Conservation (phyloP, 2,329 filamentous ascomycete species). For the Stachybotrys chartarum region DNA sequence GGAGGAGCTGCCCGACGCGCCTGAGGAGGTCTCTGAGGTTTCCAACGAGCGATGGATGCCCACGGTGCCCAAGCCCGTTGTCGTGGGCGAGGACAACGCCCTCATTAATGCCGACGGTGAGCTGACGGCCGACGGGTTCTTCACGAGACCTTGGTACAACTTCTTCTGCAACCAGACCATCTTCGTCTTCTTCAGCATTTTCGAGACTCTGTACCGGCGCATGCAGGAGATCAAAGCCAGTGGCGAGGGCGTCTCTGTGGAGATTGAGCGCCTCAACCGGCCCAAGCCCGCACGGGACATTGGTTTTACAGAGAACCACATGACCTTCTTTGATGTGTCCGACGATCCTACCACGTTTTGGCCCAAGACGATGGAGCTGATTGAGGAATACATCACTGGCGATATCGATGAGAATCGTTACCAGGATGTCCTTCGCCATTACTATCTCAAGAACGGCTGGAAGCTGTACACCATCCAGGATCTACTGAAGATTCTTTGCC, state of each 20-base stretch:
- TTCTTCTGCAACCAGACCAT: constrained; percentile 88
- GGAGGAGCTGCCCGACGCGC: constrained; percentile 62
- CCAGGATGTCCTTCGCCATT: constrained; percentile 85
- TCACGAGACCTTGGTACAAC: constrained; percentile 74
- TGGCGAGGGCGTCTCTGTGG: constrained; percentile 63
- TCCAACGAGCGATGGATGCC: constrained; percentile 61
- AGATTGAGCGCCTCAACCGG: constrained; percentile 65
- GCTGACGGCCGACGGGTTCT: constrained; percentile 72
- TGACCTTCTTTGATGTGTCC: constrained; percentile 68
- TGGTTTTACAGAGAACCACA: constrained; percentile 70
- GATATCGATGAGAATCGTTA: constrained; percentile 77
- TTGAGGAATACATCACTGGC: constrained; percentile 78
- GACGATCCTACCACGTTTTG: constrained; percentile 66
- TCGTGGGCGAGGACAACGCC: constrained; percentile 44
- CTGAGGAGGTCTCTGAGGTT: constrained; percentile 57
- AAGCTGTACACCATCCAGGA: constrained; percentile 90
- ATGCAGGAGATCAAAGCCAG: constrained; percentile 77
- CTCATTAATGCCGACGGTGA: constrained; percentile 52
- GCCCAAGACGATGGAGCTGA: constrained; percentile 73
- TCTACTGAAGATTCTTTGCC: constrained; percentile 72
- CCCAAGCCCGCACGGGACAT: constrained; percentile 78
- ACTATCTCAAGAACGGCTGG: constrained; percentile 87
- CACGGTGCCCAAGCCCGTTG: constrained; percentile 47
- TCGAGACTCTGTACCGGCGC: constrained; percentile 83
- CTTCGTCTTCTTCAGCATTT: constrained; percentile 90